Percentiles rank a stretch among this genome's conserved stretches.
Conservation (phyloP, 2,329 filamentous ascomycete species). For the Pezicula radicicola region DNA sequence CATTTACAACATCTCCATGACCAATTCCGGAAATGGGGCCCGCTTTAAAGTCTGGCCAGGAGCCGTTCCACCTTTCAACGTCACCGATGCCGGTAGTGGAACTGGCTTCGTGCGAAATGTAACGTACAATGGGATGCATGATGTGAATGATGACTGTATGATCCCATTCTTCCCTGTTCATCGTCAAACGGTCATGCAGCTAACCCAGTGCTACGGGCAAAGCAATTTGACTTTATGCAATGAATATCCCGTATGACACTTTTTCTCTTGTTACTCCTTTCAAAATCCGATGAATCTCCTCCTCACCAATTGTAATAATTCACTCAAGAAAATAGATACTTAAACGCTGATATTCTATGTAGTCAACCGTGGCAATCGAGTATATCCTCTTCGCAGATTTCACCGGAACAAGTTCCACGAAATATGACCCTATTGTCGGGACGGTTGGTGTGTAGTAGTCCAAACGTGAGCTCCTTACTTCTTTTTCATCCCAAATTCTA, state of each 20-base stretch:
- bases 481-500: too few species aligned
- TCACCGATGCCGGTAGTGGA: slow-evolving; percentile 57
- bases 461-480: too few species aligned
- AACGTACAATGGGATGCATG: slow-evolving; percentile 54
- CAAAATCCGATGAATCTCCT: too few species aligned
- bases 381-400: slow-evolving; percentile 53
- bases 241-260: slow-evolving; percentile 48
- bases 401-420: slow-evolving; percentile 43
- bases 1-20: slow-evolving; percentile 49
- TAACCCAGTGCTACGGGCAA: slow-evolving; percentile 56
- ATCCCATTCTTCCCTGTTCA: neutral
- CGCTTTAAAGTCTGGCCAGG: slow-evolving; percentile 62
- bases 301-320: too few species aligned
- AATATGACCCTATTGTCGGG: slow-evolving; percentile 37
- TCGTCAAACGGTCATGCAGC: slow-evolving; percentile 8
- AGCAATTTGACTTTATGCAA: slow-evolving; percentile 57
- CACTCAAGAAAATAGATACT: too few species aligned
- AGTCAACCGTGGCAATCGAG: slow-evolving; percentile 43
- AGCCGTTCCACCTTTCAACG: slow-evolving; percentile 41
- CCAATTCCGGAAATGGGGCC: slow-evolving; percentile 52
- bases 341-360: slow-evolving; percentile 20
- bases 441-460: slow-evolving; percentile 42
- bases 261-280: too few species aligned
- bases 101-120: slow-evolving; percentile 57
- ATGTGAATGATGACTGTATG: slow-evolving; percentile 51